Evolutionary conservation across 31 red algal species (phyloP).

Genomic region (Bonnemaisonia californica): DNA sequence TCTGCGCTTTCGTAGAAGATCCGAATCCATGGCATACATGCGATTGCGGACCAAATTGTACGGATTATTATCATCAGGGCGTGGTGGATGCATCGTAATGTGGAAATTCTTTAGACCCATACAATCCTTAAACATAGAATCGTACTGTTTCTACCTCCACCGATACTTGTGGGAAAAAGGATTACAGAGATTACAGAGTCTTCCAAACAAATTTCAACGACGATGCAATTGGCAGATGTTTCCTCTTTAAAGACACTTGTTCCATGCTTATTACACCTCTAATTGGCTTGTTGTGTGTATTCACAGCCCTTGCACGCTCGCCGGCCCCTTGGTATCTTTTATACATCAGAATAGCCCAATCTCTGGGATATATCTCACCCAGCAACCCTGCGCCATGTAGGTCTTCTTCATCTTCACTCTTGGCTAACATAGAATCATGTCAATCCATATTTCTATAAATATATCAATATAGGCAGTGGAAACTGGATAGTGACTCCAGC

Average conservation of each 20-base stretch:
- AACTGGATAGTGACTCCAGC: background rate
- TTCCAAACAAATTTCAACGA: constrained; percentile 36
- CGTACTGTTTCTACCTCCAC: constrained; percentile 17
- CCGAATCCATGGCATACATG: background rate
- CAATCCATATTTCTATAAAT: constrained; percentile 8
- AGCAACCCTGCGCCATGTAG: background rate
- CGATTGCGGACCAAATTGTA: constrained; percentile 1
- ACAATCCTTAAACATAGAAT: constrained; percentile 20
- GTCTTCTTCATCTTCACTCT: constrained; percentile 5
- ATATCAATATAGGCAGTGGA: constrained; percentile 22
- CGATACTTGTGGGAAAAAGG: background rate
- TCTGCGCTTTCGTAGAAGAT: background rate
- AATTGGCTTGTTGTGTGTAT: constrained; percentile 34
- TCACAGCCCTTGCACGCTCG: background rate
- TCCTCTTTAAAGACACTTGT: constrained; percentile 26
- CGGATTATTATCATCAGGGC: background rate
- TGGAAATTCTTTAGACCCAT: constrained; percentile 31
- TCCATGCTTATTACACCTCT: background rate
- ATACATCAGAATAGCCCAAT: constrained; percentile 36
- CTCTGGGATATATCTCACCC: background rate
- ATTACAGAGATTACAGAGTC: constrained; percentile 7
- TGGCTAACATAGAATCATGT: background rate
- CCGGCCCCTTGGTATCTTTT: constrained; percentile 41
- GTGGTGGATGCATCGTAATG: constrained; percentile 8
- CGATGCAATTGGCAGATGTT: constrained; percentile 25